phyloP scores from a whole-genome alignment of 1,284 basidiomycete genomes.

The Omphalotus olearius region DNA sequence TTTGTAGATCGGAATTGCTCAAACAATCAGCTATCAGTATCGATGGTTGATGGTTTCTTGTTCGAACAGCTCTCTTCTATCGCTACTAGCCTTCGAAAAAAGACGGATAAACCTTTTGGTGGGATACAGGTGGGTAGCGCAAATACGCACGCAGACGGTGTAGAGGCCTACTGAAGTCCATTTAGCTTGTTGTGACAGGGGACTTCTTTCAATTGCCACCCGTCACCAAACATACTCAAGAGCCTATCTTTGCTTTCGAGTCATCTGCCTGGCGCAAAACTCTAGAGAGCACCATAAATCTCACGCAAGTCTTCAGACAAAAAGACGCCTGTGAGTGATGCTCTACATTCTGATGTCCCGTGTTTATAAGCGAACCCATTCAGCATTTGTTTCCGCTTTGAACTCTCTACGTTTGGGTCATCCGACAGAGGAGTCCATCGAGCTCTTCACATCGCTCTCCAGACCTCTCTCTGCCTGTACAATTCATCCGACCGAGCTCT shows the following conservation, averaged over 20 bases:
- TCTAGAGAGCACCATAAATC: constrained; percentile 65
- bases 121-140: constrained; percentile 15
- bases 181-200: constrained; percentile 74
- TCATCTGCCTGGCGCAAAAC: constrained; percentile 68
- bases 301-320: constrained; percentile 73
- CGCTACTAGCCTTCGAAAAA: constrained; percentile 12
- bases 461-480: constrained; percentile 18
- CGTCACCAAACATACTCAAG: constrained; percentile 33
- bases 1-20: not conserved
- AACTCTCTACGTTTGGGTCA: constrained; percentile 22
- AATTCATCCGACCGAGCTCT: constrained; percentile 33
- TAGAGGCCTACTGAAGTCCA: constrained; percentile 20
- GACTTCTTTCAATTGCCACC: constrained; percentile 91
- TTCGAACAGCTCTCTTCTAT: constrained; percentile 14
- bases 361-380: not conserved
- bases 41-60: constrained; percentile 24
- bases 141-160: constrained; percentile 16
- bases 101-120: constrained; percentile 15
- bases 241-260: constrained; percentile 69
- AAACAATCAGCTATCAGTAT: constrained; percentile 3
- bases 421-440: constrained; percentile 18
- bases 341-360: not conserved
- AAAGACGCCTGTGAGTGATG: constrained; percentile 40
- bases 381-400: constrained; percentile 71
- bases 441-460: constrained; percentile 20